Evolutionary conservation across 768 basidiomycete species (phyloP), one percentile per base, ranked within the genome.

Genomic region (Russula abietina): DNA sequence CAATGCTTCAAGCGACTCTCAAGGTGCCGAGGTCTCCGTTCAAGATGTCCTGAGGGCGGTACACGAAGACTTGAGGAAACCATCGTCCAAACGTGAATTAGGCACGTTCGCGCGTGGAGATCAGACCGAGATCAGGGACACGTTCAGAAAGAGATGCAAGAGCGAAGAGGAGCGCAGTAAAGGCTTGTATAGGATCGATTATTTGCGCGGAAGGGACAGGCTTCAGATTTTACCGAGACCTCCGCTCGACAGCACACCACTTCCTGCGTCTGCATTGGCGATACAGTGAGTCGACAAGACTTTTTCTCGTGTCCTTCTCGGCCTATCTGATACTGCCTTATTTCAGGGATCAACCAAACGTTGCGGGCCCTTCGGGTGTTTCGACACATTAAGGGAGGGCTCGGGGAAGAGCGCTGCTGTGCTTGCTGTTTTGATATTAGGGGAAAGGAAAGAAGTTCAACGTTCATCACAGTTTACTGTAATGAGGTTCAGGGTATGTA

Each of bases 151-250:
- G 51, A 60, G 59, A 52, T 60, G 59, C 41, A 45, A 14, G 30
- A 43, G 16, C 1, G 62, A 54, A 22, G 50, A 46, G n/a, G 57
- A 59, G 26, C 33, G 45, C 19, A 33, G 57, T 5, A 41, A 48
- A 26, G 57, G 62, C 28, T 26, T 46, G 8, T 22, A 46, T 33
- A 33, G 30, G 30, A 22, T 64, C 9, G 62, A 59, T 22, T 54
- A 43, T 28, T 22, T 64, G 24, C 2, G 57, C 7, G 58, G 57
- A 1, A 48, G 62, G 57, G 45, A 64, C n/a, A 46, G 57, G 24
- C 62, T 64, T 8, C 28, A 55, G 52, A 38, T 64, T 16, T 32
- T 64, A 28, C 48, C 57, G 52, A 55, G 10, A 52, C 24, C 14
- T 32, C 9, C 38, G 22, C 3, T 10, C 19, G 32, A 53, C 4